phyloP scores from a whole-genome alignment of 768 basidiomycete species.

The Sarcodon sp. region DNA sequence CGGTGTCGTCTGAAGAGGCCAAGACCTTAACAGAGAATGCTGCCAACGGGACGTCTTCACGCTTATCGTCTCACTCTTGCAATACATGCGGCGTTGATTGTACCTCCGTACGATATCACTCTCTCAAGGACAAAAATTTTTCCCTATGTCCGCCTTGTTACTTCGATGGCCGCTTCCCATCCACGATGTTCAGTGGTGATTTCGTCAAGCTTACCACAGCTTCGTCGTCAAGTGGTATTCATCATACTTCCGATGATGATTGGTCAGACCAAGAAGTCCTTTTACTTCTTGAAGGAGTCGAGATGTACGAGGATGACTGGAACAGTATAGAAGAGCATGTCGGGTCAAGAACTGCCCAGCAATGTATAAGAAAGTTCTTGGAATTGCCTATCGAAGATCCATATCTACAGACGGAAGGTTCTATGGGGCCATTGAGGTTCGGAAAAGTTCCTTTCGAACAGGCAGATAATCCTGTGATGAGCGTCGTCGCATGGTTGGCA shows the following conservation, averaged over 20 bases:
- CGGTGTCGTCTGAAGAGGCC: constrained; percentile 59
- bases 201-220: constrained; percentile 73
- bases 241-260: constrained; percentile 40
- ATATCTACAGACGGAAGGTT: constrained; percentile 68
- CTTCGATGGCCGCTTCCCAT: constrained; percentile 93
- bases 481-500: constrained; percentile 93
- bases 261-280: constrained; percentile 92
- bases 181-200: constrained; percentile 92
- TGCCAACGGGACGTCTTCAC: constrained; percentile 34
- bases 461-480: constrained; percentile 97
- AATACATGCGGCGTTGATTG: constrained; percentile 96
- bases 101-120: constrained; percentile 80
- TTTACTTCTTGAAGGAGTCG: constrained; percentile 85
- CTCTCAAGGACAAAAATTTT: constrained; percentile 83
- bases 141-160: constrained; percentile 90
- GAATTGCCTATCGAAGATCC: constrained; percentile 95
- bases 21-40: constrained; percentile 23
- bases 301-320: constrained; percentile 99
- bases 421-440: constrained; percentile 64
- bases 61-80: constrained; percentile 43
- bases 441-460: constrained; percentile 84
- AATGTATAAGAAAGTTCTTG: constrained; percentile 92
- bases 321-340: constrained; percentile 87
- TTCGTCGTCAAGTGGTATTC: constrained; percentile 13
- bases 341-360: constrained; percentile 80